Base-by-base conservation (phyloP, 2,329 filamentous ascomycete species). In the Penicillium carneum region DNA sequence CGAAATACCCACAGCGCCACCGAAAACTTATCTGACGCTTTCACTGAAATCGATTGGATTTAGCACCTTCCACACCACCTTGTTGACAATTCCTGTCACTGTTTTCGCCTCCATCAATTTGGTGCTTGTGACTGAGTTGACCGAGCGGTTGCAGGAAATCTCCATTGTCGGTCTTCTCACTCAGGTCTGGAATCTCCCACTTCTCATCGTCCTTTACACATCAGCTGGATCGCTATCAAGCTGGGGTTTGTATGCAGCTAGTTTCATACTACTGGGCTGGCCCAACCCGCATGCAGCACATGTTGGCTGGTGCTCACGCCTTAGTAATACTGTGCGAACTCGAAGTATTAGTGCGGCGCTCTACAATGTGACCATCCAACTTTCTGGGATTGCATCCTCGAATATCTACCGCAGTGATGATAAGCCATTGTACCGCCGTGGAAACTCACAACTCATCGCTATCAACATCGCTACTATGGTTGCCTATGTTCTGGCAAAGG, bases 331-430 rank as follows among this genome's bases (percentile, higher is more conserved):
- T 1, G 83, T 84, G n/a, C 76, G 82, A 34, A 82, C 81, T 1
- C 72, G 82, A 26, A 26, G 20, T 16, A 10, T 45, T 23, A 45
- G 42, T 45, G 81, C 82, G 0, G 82, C 82, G 1, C 63, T 84
- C 23, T 84, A 84, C 73, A 84, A 84, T 65, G 84, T 83, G 73
- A 78, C 80, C 41, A 78, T 82, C 8, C 81, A 64, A 45, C 54
- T 62, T 18, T 64, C 60, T 11, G 63, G 60, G 81, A 82, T 84
- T 56, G 76, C 81, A 14, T 74, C 75, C 2, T 65, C 72, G 33
- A 83, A 84, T 64, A 83, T 84, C 58, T 85, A 84, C 66, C 79
- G 83, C 23, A 70, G 81, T 9, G 83, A 85, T 43, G 85, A 87
- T 67, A 78, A 80, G 66, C 84, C 85, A 1, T 72, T 83, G 23